Conservation (phyloP, 176 grass and related monocot species). For the Phyllostachys edulis region DNA sequence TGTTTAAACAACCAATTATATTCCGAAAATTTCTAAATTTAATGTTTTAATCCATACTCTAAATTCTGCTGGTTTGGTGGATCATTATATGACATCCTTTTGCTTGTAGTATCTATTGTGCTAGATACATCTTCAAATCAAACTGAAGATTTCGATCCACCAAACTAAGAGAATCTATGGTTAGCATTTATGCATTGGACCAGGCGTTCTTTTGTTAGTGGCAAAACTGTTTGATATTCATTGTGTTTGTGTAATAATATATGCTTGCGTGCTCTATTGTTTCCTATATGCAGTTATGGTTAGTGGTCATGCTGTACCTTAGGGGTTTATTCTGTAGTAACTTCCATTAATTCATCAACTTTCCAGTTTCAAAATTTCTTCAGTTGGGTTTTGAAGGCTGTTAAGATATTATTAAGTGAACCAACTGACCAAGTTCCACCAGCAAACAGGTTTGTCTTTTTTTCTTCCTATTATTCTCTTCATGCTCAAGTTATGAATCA, state of each 20-base stretch:
- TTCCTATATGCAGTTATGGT: conserved; percentile 1
- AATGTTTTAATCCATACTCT: background rate
- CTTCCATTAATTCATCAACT: conserved; percentile 28
- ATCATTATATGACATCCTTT: background rate
- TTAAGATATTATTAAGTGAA: conserved; percentile 85
- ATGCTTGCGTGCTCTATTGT: conserved; percentile 2
- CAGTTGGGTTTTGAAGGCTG: conserved; percentile 86
- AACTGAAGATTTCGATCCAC: background rate
- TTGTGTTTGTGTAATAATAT: conserved; percentile 17
- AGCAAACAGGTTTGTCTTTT: conserved; percentile 58
- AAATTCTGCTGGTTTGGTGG: background rate
- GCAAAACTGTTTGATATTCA: background rate
- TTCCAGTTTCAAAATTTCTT: conserved; percentile 99
- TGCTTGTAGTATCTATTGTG: background rate
- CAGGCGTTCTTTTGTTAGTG: background rate
- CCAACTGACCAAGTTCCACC: conserved; percentile 75
- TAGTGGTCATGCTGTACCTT: conserved; percentile 10
- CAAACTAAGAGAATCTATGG: background rate
- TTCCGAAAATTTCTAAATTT: background rate
- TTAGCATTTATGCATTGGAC: background rate
- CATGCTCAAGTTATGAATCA: conserved; percentile 12
- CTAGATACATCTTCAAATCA: background rate
- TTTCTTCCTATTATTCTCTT: conserved; percentile 6
- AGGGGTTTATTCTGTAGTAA: conserved; percentile 39
- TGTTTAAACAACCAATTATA: background rate